Evolutionary conservation across 257 asterid species (phyloP).

Genomic region (Craterostigma plantagineum): DNA sequence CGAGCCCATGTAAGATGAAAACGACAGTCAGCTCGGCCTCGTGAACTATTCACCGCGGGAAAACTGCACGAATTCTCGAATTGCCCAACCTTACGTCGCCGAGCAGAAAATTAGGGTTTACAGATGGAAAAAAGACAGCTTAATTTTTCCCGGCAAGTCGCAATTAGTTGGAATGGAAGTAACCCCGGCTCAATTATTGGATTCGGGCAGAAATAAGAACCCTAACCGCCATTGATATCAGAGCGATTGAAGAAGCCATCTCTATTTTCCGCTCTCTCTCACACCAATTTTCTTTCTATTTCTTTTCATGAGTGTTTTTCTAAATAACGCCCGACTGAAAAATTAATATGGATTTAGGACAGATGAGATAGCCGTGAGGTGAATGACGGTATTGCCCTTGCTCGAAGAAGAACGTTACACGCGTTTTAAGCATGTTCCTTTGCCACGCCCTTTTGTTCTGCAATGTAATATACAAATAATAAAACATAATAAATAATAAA

Average conservation of each 20-base stretch:
- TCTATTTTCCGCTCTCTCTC: conserved; percentile 16
- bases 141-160: conserved; percentile 6
- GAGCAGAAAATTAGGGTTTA: conserved; percentile 47
- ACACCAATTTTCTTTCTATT: conserved; percentile 14
- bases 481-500: no score
- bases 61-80: conserved; percentile 3
- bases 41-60: conserved; percentile 9
- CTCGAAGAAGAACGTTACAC: no score
- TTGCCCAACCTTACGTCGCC: conserved; percentile 6
- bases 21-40: conserved; percentile 8
- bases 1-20: conserved; percentile 25
- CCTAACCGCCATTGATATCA: conserved; percentile 41
- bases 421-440: background rate
- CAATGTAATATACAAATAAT: no score
- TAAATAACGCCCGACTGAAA: background rate
- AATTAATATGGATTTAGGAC: conserved; percentile 28
- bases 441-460: no score
- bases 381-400: no score
- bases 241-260: conserved; percentile 12
- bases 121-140: conserved; percentile 7
- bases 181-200: conserved; percentile 11
- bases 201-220: conserved; percentile 26
- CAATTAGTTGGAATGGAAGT: conserved; percentile 5
- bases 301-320: conserved; percentile 6
- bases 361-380: conserved; percentile 8